phyloP scores from a whole-genome alignment of 2,329 filamentous ascomycete species.

The Anthostomella pinea region DNA sequence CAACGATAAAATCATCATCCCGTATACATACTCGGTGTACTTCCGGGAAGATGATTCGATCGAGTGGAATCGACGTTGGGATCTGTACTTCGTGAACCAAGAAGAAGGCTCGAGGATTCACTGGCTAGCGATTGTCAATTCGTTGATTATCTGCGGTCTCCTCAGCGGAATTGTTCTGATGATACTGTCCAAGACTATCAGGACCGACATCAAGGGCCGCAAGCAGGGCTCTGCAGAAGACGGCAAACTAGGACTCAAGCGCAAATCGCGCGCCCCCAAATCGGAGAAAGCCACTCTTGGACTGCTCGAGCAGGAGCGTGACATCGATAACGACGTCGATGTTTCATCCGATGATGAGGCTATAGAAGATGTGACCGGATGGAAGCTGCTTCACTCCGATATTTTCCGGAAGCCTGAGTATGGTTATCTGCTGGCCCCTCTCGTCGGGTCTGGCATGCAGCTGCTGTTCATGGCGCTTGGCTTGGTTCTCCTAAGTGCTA shows the following conservation, averaged over 20 bases:
- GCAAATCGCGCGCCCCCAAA: slow-evolving; percentile 44
- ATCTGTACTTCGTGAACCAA: slow-evolving; percentile 85
- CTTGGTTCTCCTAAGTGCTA: slow-evolving; percentile 67
- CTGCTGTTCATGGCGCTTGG: slow-evolving; percentile 78
- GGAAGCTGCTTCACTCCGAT: slow-evolving; percentile 87
- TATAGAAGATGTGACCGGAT: slow-evolving; percentile 78
- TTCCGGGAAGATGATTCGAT: slow-evolving; percentile 78
- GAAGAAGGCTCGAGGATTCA: slow-evolving; percentile 79
- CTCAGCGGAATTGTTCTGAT: slow-evolving; percentile 77
- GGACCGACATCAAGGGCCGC: slow-evolving; percentile 73
- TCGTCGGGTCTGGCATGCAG: slow-evolving; percentile 84
- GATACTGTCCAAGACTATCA: slow-evolving; percentile 75
- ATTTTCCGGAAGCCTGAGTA: slow-evolving; percentile 74
- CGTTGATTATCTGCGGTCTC: slow-evolving; percentile 75
- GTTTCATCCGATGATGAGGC: slow-evolving; percentile 66
- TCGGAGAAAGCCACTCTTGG: slow-evolving; percentile 52
- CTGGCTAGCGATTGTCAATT: slow-evolving; percentile 87
- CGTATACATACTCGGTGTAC: slow-evolving; percentile 87
- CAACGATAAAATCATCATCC: slow-evolving; percentile 66
- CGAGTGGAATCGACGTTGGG: slow-evolving; percentile 84
- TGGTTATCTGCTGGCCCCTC: slow-evolving; percentile 71
- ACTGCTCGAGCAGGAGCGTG: slow-evolving; percentile 58
- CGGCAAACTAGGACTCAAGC: slow-evolving; percentile 56
- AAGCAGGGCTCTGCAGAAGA: slow-evolving; percentile 65
- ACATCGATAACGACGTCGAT: slow-evolving; percentile 52